A percentile compares a stretch with the other conserved stretches of the same genome.
Evolutionary conservation across 345 rosid genomes (phyloP).

Genomic region (Durio zibethinus): DNA sequence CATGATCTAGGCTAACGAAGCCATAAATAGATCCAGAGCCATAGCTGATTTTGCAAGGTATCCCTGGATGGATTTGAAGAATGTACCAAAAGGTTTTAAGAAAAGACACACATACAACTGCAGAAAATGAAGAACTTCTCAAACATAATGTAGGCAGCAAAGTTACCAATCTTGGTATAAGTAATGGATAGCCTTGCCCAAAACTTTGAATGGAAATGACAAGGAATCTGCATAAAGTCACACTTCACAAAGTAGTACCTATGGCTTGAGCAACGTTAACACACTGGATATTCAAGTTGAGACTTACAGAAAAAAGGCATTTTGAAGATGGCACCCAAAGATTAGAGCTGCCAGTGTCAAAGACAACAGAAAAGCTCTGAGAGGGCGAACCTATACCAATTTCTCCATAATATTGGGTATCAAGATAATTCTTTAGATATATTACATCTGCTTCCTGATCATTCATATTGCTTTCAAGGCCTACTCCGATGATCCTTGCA

Average conservation of each 20-base stretch:
- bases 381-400: constrained; percentile 62
- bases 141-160: not conserved
- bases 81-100: not conserved
- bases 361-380: constrained; percentile 49
- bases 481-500: constrained; percentile 25
- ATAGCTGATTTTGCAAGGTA: constrained; percentile 44
- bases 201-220: constrained; percentile 55
- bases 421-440: constrained; percentile 54
- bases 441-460: constrained; percentile 24
- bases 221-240: constrained; percentile 44
- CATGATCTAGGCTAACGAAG: constrained; percentile 50
- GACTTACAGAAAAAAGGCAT: constrained; percentile 52
- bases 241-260: not conserved
- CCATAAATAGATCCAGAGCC: constrained; percentile 47
- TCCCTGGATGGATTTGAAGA: constrained; percentile 31
- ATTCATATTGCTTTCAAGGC: not conserved
- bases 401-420: constrained; percentile 61
- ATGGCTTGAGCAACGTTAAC: not conserved
- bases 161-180: constrained; percentile 54
- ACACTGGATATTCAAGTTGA: not conserved
- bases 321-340: constrained; percentile 69
- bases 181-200: constrained; percentile 44
- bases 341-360: constrained; percentile 62
- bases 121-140: not conserved
- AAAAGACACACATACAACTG: not conserved